Base-by-base conservation (phyloP, 768 basidiomycete genomes). In the Termitomyces eurrhizus region DNA sequence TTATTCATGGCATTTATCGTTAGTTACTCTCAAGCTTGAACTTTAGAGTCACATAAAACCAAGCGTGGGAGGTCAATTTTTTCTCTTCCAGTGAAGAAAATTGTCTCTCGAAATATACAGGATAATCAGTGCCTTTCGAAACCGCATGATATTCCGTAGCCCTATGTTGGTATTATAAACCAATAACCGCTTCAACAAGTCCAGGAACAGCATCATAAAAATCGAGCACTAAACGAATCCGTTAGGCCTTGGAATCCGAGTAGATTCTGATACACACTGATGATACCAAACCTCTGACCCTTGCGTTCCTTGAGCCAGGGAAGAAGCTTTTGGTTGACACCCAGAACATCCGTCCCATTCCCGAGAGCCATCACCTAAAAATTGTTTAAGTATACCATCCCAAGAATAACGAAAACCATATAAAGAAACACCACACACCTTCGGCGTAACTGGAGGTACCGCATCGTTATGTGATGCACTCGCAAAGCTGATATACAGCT, bases 401-500 rank as follows among this genome's bases (percentile, higher is more conserved):
- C 13, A 26, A 53, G 36, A 21, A 32, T 44, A 54, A 3, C 3
- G 13, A 6, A n/a, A n/a, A 21, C 4, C 4, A 29, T 29, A 29
- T 2, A 29, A 39, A 36, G 57, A 33, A 12, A 35, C 24, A 37
- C 26, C 14, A 61, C 68, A n/a, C 11, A 79, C 79, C 56, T 67
- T 64, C 7, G 78, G 79, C 2, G 71, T 70, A 64, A 77, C 74
- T 0, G 70, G 63, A 12, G 76, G 73, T 3, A 64, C 64, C 45
- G 76, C 77, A 14, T 63, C 61, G 51, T 76, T 69, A 54, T 74
- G 74, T 7, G 76, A 75, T 4, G 80, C 75, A 63, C 79, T 80
- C 24, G 80, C 76, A 68, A 82, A 82, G 56, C 70, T 77, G 64
- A 81, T 80, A 60, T 75, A 83, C 8, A 83, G 66, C 64, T 80